phyloP scores from a whole-genome alignment of 345 rosid species.

The Litchi chinensis region DNA sequence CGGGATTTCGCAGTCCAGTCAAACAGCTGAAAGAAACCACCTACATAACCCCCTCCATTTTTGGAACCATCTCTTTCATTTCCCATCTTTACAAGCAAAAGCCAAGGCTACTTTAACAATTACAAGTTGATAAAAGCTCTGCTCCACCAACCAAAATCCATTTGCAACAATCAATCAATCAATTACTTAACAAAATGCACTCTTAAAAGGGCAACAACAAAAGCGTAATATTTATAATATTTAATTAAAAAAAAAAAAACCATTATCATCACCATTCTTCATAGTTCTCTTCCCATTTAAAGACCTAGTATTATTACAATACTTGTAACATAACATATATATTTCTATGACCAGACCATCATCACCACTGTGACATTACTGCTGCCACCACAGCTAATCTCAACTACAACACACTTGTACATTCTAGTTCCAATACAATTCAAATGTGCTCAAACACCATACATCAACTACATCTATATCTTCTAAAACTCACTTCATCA shows the following conservation, averaged over 20 bases:
- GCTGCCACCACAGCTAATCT: not conserved
- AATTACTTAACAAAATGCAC: slow-evolving; percentile 5
- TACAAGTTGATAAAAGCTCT: slow-evolving; percentile 14
- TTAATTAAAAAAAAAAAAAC: not conserved
- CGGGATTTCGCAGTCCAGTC: slow-evolving; percentile 97
- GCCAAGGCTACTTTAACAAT: slow-evolving; percentile 14
- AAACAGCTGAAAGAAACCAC: slow-evolving; percentile 85
- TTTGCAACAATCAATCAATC: slow-evolving; percentile 28
- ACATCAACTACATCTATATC: not conserved
- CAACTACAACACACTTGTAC: not conserved
- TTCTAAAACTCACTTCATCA: not conserved
- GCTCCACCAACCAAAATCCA: slow-evolving; percentile 29
- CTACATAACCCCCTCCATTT: slow-evolving; percentile 69
- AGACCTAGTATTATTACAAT: not conserved
- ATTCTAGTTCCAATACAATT: not conserved
- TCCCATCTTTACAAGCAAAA: slow-evolving; percentile 47
- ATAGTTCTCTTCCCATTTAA: not conserved
- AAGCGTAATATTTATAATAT: not conserved
- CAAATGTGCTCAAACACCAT: not conserved
- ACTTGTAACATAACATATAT: not conserved
- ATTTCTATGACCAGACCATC: not conserved
- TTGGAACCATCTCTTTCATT: slow-evolving; percentile 62
- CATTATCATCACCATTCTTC: not conserved
- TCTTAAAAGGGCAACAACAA: not conserved
- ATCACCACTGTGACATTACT: not conserved